These are phyloP conservation scores for Eleusine coracana DNA, from an alignment of 176 grass and related monocot species.

Conservation along the genomic window DNA sequence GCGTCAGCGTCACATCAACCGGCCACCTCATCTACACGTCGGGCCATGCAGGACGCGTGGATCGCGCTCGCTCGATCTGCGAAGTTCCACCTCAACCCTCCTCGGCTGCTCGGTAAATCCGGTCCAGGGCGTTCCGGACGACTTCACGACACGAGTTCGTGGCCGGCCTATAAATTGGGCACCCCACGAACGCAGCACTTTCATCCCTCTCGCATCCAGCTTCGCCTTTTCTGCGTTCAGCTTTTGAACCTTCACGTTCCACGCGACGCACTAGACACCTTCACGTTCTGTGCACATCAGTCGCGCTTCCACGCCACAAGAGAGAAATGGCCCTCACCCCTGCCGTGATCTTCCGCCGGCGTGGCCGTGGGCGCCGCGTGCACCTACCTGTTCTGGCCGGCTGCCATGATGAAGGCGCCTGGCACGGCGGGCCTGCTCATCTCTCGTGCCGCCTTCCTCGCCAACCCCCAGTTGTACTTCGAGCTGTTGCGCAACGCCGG, in stretches of 20 bases:
- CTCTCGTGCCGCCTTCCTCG: slow-evolving; percentile 27
- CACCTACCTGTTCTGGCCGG: slow-evolving; percentile 27
- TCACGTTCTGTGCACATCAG: no score
- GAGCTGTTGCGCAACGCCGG: neutral
- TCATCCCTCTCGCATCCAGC: no score
- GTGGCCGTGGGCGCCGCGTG: slow-evolving; percentile 3
- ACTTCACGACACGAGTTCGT: no score
- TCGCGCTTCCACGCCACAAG: no score
- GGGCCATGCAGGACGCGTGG: neutral
- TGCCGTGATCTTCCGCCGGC: neutral
- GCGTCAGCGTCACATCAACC: neutral
- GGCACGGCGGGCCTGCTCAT: neutral
- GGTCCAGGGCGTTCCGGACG: no score
- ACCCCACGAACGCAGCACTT: no score
- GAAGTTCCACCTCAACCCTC: no score
- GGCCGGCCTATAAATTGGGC: neutral
- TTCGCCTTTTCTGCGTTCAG: no score
- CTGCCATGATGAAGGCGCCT: slow-evolving; percentile 39
- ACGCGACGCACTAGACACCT: no score
- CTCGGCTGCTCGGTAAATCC: no score
- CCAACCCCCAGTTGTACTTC: slow-evolving; percentile 33
- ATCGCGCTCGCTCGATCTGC: neutral
- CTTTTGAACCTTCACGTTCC: no score
- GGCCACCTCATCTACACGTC: neutral
- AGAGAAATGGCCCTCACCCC: neutral